These are phyloP conservation scores for Leucosporidium yakuticum DNA, from an alignment of 768 basidiomycete genomes.

Conservation along the genomic window DNA sequence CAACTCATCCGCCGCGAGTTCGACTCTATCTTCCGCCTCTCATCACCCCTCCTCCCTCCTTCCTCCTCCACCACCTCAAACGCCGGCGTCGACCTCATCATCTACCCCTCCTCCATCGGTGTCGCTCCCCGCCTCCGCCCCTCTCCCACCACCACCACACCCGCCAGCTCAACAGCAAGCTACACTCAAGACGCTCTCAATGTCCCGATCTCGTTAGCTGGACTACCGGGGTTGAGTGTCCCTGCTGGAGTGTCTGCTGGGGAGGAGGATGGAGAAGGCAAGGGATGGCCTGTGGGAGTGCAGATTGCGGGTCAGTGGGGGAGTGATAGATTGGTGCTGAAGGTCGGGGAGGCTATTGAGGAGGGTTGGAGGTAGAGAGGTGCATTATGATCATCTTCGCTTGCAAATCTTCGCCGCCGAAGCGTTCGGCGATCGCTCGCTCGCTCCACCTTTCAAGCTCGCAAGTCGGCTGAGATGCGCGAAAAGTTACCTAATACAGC, in stretches of 20 bases:
- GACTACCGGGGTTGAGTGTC: constrained; percentile 73
- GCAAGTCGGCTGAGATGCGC: too few species aligned
- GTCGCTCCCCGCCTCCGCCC: constrained; percentile 61
- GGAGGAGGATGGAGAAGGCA: constrained; percentile 40
- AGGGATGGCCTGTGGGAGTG: constrained; percentile 55
- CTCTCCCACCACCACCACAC: constrained; percentile 49
- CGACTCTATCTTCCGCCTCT: constrained; percentile 57
- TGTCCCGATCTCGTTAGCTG: constrained; percentile 84
- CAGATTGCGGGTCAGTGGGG: constrained; percentile 38
- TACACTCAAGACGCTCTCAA: constrained; percentile 91
- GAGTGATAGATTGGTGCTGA: constrained; percentile 22
- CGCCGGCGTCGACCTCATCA: constrained; percentile 62
- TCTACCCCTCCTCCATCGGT: constrained; percentile 83
- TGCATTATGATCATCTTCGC: too few species aligned
- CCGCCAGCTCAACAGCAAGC: not conserved
- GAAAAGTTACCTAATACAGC: too few species aligned
- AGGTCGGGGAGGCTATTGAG: constrained; percentile 10
- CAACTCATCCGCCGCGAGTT: constrained; percentile 68
- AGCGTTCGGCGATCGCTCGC: too few species aligned
- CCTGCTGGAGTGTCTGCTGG: constrained; percentile 48
- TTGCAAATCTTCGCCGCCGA: too few species aligned
- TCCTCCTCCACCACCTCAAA: not conserved
- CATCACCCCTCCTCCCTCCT: constrained; percentile 48
- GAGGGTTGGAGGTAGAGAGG: not conserved
- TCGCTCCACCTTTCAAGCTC: too few species aligned